Evolutionary conservation across 2,329 filamentous ascomycete species (phyloP).

Genomic region (Tympanopsis confertula): DNA sequence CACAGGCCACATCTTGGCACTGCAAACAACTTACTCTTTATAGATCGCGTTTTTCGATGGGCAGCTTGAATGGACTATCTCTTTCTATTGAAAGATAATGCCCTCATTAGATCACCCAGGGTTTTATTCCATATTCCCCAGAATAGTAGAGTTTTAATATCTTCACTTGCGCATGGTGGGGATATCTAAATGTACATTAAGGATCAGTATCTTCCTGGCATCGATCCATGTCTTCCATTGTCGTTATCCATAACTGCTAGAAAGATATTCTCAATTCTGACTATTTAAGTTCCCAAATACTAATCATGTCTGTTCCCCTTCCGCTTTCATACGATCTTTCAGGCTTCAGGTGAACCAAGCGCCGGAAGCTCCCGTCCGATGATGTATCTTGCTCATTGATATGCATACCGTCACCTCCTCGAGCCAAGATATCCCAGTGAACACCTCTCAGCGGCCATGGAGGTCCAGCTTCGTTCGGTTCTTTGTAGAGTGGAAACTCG

Average conservation of each 20-base stretch:
- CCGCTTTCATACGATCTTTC: not conserved
- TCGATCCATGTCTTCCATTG: no score
- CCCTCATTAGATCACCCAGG: no score
- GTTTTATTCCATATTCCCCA: no score
- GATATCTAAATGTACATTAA: no score
- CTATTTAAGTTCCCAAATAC: conserved; percentile 1
- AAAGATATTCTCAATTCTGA: conserved; percentile 3
- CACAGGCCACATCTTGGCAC: not conserved
- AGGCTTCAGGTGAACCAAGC: not conserved
- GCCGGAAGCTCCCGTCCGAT: not conserved
- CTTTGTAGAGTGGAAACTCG: conserved; percentile 27
- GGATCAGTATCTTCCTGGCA: no score
- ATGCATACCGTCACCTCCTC: conserved; percentile 12
- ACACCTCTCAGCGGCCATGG: conserved; percentile 23
- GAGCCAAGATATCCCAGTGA: conserved; percentile 18
- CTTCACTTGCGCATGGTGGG: no score
- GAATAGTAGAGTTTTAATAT: no score
- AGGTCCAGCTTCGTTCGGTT: conserved; percentile 18
- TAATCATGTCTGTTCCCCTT: not conserved
- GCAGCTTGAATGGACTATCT: no score
- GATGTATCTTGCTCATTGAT: not conserved
- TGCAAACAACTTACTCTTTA: no score
- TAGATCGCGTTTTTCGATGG: no score
- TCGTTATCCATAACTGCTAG: no score
- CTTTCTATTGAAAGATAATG: no score